phyloP scores from a whole-genome alignment of 768 basidiomycete species.

The Trametes villosa region DNA sequence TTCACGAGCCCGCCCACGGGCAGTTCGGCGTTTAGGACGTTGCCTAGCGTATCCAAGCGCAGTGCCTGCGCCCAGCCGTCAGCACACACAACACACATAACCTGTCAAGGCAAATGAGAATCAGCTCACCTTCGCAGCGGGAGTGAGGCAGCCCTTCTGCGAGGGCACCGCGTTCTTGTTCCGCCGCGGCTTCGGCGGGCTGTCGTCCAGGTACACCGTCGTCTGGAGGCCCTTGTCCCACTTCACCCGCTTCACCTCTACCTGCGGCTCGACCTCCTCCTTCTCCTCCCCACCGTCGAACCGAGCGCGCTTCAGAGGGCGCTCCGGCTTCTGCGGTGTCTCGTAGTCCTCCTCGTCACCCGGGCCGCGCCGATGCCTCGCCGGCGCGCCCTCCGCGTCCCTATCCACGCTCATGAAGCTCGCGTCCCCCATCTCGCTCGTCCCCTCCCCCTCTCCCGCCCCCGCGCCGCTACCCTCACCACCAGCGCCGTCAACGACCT shows the following conservation, averaged over 20 bases:
- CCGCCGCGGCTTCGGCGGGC: constrained; percentile 54
- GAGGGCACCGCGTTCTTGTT: constrained; percentile 45
- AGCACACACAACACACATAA: constrained; percentile 31
- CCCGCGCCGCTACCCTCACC: constrained; percentile 35
- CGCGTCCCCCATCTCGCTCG: constrained; percentile 10
- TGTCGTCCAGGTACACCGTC: constrained; percentile 63
- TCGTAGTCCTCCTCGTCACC: constrained; percentile 85
- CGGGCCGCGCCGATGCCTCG: constrained; percentile 62
- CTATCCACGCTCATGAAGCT: constrained; percentile 24
- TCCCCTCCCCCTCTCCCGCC: background rate
- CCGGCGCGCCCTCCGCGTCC: constrained; percentile 37
- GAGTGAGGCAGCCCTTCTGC: constrained; percentile 69
- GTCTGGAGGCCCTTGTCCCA: constrained; percentile 76
- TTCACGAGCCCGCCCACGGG: constrained; percentile 60
- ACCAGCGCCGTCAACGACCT: constrained; percentile 31
- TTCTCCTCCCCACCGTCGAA: constrained; percentile 42
- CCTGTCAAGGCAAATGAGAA: too few relatives aligned
- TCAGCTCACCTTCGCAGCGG: constrained; percentile 59
- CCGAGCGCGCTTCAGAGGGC: constrained; percentile 45
- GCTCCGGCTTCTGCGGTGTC: constrained; percentile 57
- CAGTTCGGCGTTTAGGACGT: constrained; percentile 59
- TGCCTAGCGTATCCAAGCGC: constrained; percentile 73
- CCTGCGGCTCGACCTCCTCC: constrained; percentile 36
- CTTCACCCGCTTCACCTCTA: constrained; percentile 61
- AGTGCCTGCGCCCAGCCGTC: constrained; percentile 47